Conservation (phyloP, 73 alveolate species). For the Paramecium pentaurelia region DNA sequence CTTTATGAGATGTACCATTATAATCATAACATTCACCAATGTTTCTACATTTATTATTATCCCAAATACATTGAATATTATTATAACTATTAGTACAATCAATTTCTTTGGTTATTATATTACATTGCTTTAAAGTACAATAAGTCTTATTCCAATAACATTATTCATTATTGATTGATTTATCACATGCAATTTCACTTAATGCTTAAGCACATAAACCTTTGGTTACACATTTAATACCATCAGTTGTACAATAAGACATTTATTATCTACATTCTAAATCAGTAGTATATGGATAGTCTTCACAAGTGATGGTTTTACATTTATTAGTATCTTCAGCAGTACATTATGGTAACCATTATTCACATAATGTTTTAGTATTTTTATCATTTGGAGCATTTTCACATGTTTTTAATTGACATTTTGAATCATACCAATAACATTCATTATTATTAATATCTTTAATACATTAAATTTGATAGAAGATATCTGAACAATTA, state of each 20-base stretch:
- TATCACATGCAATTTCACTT: not conserved
- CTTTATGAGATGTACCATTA: not conserved
- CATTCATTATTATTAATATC: not conserved
- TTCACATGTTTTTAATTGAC: not conserved
- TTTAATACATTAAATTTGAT: not conserved
- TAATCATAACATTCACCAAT: not conserved
- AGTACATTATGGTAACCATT: conserved; percentile 7
- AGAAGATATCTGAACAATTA: not conserved
- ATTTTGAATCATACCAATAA: not conserved
- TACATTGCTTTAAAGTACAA: not conserved
- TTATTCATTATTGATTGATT: not conserved
- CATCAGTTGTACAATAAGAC: not conserved
- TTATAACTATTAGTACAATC: not conserved
- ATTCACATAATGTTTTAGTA: not conserved
- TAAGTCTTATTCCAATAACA: not conserved
- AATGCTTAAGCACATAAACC: conserved; percentile 28
- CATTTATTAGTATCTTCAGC: not conserved
- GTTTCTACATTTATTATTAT: not conserved
- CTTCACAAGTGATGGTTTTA: not conserved
- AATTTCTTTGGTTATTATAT: not conserved
- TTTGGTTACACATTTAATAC: not conserved
- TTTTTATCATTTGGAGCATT: not conserved
- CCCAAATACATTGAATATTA: not conserved
- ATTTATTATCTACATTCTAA: not conserved
- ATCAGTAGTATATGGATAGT: not conserved